Percentiles rank a stretch among this genome's conserved stretches.
These are phyloP conservation scores for Lasiodiplodia citricola DNA, from an alignment of 2,329 filamentous ascomycete species.

Conservation along the genomic window DNA sequence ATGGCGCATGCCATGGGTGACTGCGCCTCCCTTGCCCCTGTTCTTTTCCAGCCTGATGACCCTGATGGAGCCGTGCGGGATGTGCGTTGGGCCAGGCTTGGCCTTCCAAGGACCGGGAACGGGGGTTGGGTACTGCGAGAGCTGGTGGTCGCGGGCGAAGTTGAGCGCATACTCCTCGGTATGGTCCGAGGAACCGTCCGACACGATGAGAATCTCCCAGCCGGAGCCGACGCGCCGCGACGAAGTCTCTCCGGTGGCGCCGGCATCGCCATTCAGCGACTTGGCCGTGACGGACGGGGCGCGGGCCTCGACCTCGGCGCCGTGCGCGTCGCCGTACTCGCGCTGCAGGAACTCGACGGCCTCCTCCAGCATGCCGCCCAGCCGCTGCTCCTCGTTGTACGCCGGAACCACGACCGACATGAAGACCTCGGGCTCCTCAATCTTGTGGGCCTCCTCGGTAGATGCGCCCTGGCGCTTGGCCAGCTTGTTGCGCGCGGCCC, in stretches of 20 bases:
- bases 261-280: slow-evolving; percentile 38
- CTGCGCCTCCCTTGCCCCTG: slow-evolving; percentile 91
- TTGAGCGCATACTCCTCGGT: slow-evolving; percentile 80
- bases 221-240: slow-evolving; percentile 51
- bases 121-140: slow-evolving; percentile 48
- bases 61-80: slow-evolving; percentile 78
- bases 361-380: slow-evolving; percentile 86
- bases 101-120: slow-evolving; percentile 60
- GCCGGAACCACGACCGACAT: slow-evolving; percentile 93
- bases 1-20: slow-evolving; percentile 94
- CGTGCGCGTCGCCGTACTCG: slow-evolving; percentile 66
- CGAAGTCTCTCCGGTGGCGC: slow-evolving; percentile 28
- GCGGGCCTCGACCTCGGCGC: slow-evolving; percentile 24
- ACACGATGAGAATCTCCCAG: slow-evolving; percentile 92
- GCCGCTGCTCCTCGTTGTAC: slow-evolving; percentile 88
- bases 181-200: slow-evolving; percentile 84
- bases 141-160: slow-evolving; percentile 74
- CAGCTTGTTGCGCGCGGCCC: slow-evolving; percentile 62
- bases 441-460: slow-evolving; percentile 58
- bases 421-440: slow-evolving; percentile 79
- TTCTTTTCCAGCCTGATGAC: slow-evolving; percentile 81
- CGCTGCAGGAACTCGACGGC: slow-evolving; percentile 84
- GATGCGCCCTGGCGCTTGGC: slow-evolving; percentile 40
- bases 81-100: slow-evolving; percentile 54
- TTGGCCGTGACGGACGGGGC: slow-evolving; percentile 32